A percentile compares a stretch with the other conserved stretches of the same genome.
Conservation (phyloP, 1,284 basidiomycete genomes). For the Kalmanozyma brasiliensis region DNA sequence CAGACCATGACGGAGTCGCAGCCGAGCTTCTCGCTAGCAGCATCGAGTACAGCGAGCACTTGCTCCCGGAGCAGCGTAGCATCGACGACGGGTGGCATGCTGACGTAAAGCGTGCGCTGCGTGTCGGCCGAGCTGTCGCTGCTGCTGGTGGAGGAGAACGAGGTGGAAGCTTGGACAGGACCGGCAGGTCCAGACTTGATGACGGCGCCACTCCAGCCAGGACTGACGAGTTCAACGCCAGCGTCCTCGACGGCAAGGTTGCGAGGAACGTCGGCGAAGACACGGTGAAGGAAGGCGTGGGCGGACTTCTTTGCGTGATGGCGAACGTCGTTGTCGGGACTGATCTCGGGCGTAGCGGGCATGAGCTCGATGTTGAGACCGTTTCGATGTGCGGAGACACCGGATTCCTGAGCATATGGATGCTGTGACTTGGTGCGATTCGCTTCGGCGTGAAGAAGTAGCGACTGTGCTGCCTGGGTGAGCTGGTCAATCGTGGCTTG, state of each 20-base stretch:
- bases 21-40: constrained; percentile 54
- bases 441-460: constrained; percentile 23
- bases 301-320: constrained; percentile 55
- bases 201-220: constrained; percentile 60
- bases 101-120: constrained; percentile 60
- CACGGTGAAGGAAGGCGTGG: constrained; percentile 48
- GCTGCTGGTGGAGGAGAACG: constrained; percentile 23
- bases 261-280: constrained; percentile 44
- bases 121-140: constrained; percentile 33
- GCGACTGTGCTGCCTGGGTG: constrained; percentile 32
- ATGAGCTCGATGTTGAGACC: constrained; percentile 31
- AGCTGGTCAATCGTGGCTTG: constrained; percentile 34
- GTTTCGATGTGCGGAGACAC: constrained; percentile 16
- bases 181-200: constrained; percentile 31
- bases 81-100: constrained; percentile 50
- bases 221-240: constrained; percentile 57
- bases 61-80: constrained; percentile 53
- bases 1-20: constrained; percentile 57
- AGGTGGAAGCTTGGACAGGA: constrained; percentile 11
- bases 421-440: constrained; percentile 18
- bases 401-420: constrained; percentile 12
- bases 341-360: constrained; percentile 61
- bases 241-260: constrained; percentile 51
- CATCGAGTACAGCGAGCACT: constrained; percentile 57
- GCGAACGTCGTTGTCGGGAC: constrained; percentile 53